Evolutionary conservation across 805 yeast species (phyloP).

Genomic region (Peterozyma toletana): DNA sequence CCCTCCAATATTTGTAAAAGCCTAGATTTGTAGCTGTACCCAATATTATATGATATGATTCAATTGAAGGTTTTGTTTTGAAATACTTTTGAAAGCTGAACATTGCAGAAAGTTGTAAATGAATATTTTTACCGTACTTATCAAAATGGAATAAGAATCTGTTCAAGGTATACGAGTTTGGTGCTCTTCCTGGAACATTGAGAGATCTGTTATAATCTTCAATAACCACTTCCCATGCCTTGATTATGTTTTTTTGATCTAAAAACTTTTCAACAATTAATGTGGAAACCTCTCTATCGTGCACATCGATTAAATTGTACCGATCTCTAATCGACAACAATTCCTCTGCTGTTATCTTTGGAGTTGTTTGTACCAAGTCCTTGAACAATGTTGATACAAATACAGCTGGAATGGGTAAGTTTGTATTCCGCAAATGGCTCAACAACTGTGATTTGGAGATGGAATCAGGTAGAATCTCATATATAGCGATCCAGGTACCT

Average conservation of each 20-base stretch:
- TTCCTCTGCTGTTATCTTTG: slow-evolving; percentile 9
- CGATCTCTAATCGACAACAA: slow-evolving; percentile 4
- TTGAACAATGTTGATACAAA: background rate
- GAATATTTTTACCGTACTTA: slow-evolving; percentile 23
- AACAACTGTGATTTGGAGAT: slow-evolving; percentile 23
- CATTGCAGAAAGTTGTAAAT: slow-evolving; percentile 23
- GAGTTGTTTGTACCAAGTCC: slow-evolving; percentile 13
- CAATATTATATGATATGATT: slow-evolving; percentile 25
- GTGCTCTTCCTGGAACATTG: background rate
- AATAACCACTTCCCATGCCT: slow-evolving; percentile 3
- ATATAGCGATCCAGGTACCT: slow-evolving; percentile 29
- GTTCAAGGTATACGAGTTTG: slow-evolving; percentile 16
- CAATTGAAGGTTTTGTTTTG: slow-evolving; percentile 21
- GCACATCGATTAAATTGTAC: slow-evolving; percentile 15
- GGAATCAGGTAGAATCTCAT: slow-evolving; percentile 23
- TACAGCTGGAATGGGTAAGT: background rate
- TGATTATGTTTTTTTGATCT: background rate
- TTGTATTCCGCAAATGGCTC: slow-evolving; percentile 11
- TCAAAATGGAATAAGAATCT: slow-evolving; percentile 22
- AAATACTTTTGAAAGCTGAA: slow-evolving; percentile 21
- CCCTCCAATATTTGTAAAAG: slow-evolving; percentile 13
- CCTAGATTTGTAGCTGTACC: slow-evolving; percentile 27
- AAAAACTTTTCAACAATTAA: background rate
- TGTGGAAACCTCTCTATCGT: background rate
- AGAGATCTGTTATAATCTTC: background rate